Evolutionary conservation across 2,329 filamentous ascomycete species (phyloP).

Genomic region (Verticillium klebahnii): DNA sequence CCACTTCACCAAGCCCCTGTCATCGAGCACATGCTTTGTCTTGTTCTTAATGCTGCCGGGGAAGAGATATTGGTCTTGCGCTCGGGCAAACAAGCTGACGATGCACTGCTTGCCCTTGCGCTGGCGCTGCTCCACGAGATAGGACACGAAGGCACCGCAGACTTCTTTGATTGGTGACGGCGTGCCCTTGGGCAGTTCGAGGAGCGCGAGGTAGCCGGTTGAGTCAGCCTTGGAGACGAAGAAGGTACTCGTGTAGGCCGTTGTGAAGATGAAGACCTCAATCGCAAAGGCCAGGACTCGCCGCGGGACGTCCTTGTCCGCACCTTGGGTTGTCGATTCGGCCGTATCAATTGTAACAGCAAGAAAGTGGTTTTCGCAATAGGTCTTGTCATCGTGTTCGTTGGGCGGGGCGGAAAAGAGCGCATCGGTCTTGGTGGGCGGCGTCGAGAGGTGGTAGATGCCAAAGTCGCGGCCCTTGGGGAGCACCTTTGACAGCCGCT

Average conservation of each 20-base stretch:
- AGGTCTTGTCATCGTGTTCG: conserved; percentile 69
- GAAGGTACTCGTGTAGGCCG: conserved; percentile 72
- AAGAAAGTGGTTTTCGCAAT: conserved; percentile 78
- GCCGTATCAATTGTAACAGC: conserved; percentile 41
- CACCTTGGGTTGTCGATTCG: conserved; percentile 18
- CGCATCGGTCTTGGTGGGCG: conserved; percentile 67
- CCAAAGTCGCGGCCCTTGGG: conserved; percentile 56
- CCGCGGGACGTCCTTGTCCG: conserved; percentile 15
- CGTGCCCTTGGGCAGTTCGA: conserved; percentile 57
- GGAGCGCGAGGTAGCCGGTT: conserved; percentile 74
- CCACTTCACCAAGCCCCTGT: conserved; percentile 87
- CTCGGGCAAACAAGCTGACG: conserved; percentile 85
- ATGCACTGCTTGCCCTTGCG: conserved; percentile 64
- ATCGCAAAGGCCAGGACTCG: conserved; percentile 75
- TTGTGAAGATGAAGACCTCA: conserved; percentile 84
- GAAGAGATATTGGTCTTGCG: conserved; percentile 92
- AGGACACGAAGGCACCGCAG: conserved; percentile 69
- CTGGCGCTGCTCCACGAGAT: conserved; percentile 64
- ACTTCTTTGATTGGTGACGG: conserved; percentile 72
- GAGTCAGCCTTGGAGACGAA: conserved; percentile 98
- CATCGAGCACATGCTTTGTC: conserved; percentile 87
- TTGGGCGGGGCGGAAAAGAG: conserved; percentile 77
- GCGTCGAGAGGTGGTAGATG: conserved; percentile 83
- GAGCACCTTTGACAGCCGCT: conserved; percentile 43
- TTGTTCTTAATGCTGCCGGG: conserved; percentile 82